phyloP scores from a whole-genome alignment of 257 asterid species.

The Salvia miltiorrhiza region DNA sequence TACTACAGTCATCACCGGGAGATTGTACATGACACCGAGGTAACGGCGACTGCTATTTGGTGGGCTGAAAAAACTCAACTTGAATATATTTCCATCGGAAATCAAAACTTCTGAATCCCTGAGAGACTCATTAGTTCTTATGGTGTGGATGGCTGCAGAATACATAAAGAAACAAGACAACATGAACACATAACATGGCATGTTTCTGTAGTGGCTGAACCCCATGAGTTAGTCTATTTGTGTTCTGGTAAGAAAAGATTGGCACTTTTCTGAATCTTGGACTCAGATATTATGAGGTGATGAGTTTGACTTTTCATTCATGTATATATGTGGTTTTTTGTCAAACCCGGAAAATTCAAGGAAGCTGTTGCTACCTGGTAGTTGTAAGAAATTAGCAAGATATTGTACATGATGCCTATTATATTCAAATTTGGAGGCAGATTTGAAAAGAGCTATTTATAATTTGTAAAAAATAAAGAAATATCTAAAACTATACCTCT shows the following conservation, averaged over 20 bases:
- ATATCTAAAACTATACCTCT: too few relatives aligned
- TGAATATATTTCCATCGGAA: slow-evolving; percentile 24
- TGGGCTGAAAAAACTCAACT: background rate
- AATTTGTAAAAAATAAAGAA: too few relatives aligned
- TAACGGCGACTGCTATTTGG: slow-evolving; percentile 7
- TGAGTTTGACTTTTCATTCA: too few relatives aligned
- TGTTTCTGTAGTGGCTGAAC: background rate
- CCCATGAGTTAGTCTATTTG: background rate
- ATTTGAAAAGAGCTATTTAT: too few relatives aligned
- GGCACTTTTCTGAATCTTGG: too few relatives aligned
- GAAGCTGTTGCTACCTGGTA: slow-evolving; percentile 44
- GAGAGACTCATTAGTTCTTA: slow-evolving; percentile 18
- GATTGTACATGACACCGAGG: slow-evolving; percentile 44
- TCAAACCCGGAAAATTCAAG: background rate
- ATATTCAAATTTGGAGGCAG: too few relatives aligned
- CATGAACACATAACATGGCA: background rate
- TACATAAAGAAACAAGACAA: background rate
- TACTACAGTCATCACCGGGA: slow-evolving; percentile 10
- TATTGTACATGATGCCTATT: too few relatives aligned
- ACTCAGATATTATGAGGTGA: too few relatives aligned
- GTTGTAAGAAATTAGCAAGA: too few relatives aligned
- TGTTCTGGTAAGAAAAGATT: background rate
- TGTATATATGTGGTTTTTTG: too few relatives aligned
- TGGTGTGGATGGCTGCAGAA: background rate
- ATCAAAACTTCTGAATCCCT: slow-evolving; percentile 35